These are phyloP conservation scores for Bruguiera parviflora DNA, from an alignment of 345 rosid genomes.

Conservation along the genomic window DNA sequence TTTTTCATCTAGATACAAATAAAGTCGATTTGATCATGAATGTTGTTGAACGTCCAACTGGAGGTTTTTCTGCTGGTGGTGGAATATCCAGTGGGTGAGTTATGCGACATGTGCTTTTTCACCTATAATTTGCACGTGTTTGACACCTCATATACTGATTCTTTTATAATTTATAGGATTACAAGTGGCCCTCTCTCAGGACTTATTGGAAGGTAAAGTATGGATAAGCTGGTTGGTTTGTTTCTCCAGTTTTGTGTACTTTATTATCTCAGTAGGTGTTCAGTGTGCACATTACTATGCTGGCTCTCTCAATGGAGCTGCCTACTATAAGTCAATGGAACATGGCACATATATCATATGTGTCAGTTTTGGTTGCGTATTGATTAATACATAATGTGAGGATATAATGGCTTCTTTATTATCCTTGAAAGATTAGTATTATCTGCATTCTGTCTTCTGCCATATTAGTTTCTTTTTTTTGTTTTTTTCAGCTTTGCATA, in stretches of 20 bases:
- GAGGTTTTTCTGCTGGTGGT: conserved; percentile 95
- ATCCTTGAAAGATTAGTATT: too few relatives aligned
- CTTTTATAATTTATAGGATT: conserved; percentile 48
- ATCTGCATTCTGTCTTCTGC: too few relatives aligned
- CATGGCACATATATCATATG: too few relatives aligned
- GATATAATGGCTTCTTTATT: too few relatives aligned
- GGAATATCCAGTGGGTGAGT: conserved; percentile 93
- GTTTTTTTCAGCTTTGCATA: conserved; percentile 76
- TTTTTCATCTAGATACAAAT: conserved; percentile 48
- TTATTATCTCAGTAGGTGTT: too few relatives aligned
- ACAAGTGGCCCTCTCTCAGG: conserved; percentile 92
- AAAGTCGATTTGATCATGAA: conserved; percentile 93
- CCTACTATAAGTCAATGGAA: too few relatives aligned
- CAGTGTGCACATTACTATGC: too few relatives aligned
- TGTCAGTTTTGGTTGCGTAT: too few relatives aligned
- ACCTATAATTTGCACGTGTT: background rate
- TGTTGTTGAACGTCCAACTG: conserved; percentile 94
- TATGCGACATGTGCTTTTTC: conserved; percentile 6
- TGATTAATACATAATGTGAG: too few relatives aligned
- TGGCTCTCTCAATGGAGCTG: too few relatives aligned
- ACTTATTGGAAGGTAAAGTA: conserved; percentile 78
- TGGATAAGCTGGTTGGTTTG: conserved; percentile 7
- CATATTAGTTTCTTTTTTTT: background rate
- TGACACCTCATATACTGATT: conserved; percentile 12
- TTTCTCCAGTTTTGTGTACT: background rate